Conservation (phyloP, 306 rosid genomes). For the Clitoria ternatea region DNA sequence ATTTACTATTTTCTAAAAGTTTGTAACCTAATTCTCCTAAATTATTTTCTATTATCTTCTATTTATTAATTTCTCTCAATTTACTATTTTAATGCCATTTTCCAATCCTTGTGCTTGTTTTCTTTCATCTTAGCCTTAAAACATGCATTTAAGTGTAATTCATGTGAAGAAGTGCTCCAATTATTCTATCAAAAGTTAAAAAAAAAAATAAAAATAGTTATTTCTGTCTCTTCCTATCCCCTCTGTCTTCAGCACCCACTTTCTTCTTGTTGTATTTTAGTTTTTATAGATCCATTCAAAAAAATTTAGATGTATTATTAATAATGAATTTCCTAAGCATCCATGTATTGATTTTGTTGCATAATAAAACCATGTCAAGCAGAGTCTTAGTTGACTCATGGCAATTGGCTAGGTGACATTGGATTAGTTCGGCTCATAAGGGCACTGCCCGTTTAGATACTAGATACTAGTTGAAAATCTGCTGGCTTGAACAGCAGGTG, state of each 20-base stretch:
- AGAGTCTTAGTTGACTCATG: background rate
- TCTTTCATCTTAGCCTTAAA: background rate
- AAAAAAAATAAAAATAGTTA: background rate
- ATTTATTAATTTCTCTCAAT: background rate
- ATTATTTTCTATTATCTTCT: background rate
- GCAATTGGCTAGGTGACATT: background rate
- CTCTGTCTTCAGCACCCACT: background rate
- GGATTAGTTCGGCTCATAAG: background rate
- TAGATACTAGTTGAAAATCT: background rate
- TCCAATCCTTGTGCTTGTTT: background rate
- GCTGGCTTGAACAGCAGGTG: background rate
- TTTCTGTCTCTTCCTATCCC: background rate
- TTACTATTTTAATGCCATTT: background rate
- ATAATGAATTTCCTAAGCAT: background rate
- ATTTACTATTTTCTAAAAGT: background rate
- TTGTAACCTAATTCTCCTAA: background rate
- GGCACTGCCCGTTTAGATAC: background rate
- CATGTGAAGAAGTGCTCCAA: background rate
- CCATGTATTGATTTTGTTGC: background rate
- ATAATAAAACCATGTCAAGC: background rate
- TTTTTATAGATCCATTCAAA: background rate
- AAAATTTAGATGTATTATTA: background rate
- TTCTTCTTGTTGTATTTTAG: background rate
- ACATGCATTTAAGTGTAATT: conserved; percentile 4
- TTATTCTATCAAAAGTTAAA: background rate